Percentiles rank a stretch among this genome's conserved stretches.
Conservation (phyloP, 306 rosid species). For the Sechiopsis laciniata region DNA sequence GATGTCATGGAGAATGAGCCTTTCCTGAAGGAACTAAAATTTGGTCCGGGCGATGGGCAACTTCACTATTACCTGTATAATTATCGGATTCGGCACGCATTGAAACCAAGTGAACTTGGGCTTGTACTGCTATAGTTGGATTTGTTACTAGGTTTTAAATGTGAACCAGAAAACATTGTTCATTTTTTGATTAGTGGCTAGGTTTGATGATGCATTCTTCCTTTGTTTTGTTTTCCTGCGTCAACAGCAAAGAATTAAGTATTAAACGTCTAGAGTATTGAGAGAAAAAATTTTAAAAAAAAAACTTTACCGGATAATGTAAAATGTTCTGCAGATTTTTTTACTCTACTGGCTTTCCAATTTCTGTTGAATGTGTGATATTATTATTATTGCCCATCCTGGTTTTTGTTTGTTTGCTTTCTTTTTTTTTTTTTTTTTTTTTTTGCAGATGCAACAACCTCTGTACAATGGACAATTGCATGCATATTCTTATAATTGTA, state of each 20-base stretch:
- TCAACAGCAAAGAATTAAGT: neutral
- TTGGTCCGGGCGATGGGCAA: slow-evolving; percentile 64
- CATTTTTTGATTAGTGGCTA: slow-evolving; percentile 18
- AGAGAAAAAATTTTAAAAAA: too few relatives aligned
- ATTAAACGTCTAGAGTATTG: too few relatives aligned
- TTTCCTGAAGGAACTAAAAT: slow-evolving; percentile 53
- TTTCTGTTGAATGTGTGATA: too few relatives aligned
- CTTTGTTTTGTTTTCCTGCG: slow-evolving; percentile 24
- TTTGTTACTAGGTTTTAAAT: slow-evolving; percentile 22
- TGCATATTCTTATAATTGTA: too few relatives aligned
- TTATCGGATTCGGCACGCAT: slow-evolving; percentile 37
- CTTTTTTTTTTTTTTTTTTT: too few relatives aligned
- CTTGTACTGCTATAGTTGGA: slow-evolving; percentile 53
- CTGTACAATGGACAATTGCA: too few relatives aligned
- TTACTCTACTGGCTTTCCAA: too few relatives aligned
- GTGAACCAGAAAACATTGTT: slow-evolving; percentile 13
- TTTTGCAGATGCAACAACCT: too few relatives aligned
- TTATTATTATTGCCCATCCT: too few relatives aligned
- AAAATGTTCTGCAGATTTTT: too few relatives aligned
- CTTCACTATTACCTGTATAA: slow-evolving; percentile 62
- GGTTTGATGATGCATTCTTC: slow-evolving; percentile 17
- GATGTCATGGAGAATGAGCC: slow-evolving; percentile 73
- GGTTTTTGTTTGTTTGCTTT: too few relatives aligned
- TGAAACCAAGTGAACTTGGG: slow-evolving; percentile 63
- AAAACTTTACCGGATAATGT: too few relatives aligned